Evolutionary conservation across 352 stramenopile genomes (phyloP), one percentile per base, ranked within the genome.

Genomic region (Phytophthora litchii): DNA sequence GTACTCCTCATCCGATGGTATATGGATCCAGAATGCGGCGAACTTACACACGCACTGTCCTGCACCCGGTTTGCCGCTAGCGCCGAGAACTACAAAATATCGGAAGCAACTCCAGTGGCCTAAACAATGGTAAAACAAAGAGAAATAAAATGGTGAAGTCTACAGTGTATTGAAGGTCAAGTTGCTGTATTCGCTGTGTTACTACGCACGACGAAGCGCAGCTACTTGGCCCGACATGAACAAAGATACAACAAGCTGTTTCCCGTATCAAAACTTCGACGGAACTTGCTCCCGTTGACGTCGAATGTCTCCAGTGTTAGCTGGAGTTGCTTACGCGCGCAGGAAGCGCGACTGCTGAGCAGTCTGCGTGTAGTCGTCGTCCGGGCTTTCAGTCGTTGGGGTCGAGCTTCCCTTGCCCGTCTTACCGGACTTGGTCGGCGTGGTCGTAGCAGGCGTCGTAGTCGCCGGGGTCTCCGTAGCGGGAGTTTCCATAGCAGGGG

Each of bases 271-370:
- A 56, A 56, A 64, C 61, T 55, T 61, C 48, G 61, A 58, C 54
- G 47, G 41, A 69, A 68, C 60, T 68, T 64, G 41, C 62, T 66
- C 35, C 62, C 54, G 54, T 70, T 66, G 61, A 48, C 54, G 61
- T 64, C 60, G 54, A 69, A 55, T 38, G 41, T 51, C 47, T 63
- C 52, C 60, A 46, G 44, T 25, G 35, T 21, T 10, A 37, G 27
- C 27, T 45, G 19, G 50, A 67, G 35, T 1, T 12, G 32, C 54
- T 64, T 69, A 69, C 12, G 60, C 60, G 7, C 60, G 60, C 46
- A 69, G 54, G 54, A 64, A 69, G 34, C 60, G 60, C 46, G 45
- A 40, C 53, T 63, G 59, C 44, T 51, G 38, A 10, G 38, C 36
- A 6, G 46, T 55, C 60, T 69, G 60, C 53, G 54, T 63, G 60